Evolutionary conservation across 1,139 yeast species (phyloP), one percentile per base, ranked within the genome.

Genomic region (Hansenula sp.): DNA sequence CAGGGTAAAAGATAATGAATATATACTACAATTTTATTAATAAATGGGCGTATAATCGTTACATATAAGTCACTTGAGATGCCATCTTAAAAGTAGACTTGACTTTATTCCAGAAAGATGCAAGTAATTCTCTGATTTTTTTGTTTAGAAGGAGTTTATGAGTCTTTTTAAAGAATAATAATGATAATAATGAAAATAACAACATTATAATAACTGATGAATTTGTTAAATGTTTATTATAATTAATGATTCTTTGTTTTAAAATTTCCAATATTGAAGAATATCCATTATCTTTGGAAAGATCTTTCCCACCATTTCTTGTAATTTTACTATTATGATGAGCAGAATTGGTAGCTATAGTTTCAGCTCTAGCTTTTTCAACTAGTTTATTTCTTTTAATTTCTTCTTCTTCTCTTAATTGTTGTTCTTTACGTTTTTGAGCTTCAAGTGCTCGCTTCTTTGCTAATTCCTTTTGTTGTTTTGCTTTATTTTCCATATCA

Each of bases 31-130:
- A 17, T 18, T 8, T 21, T 14, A 30, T 13, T 3, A n/a, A 12
- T 11, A 16, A 11, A 4, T 17, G 16, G 29, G 11, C 13, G 18
- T 29, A 5, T 17, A 6, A 10, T 30, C 5, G 3, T 36, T 31
- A 46, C n/a, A 47, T 43, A 35, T 47, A 47, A 3, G 51, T 45
- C 8, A 47, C 51, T 22, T 45, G 38, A 32, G 45, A 47, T 2
- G 47, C 51, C 51, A 47, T 47, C 14, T 47, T 37, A 6, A 44
- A 6, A 1, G 48, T 45, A 8, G 21, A 5, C 1, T 11, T 6
- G 2, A 44, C 7, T 12, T 38, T 45, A 0, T 7, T 16, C 46
- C 47, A 45, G 7, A 44, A 17, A 2, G 13, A 21, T 2, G 9
- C 17, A 2, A 39, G 8, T 4, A 17, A n/a, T 6, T 37, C 25